phyloP scores from a whole-genome alignment of 148 eudicot genomes.

The Vaccinium corymbosum region DNA sequence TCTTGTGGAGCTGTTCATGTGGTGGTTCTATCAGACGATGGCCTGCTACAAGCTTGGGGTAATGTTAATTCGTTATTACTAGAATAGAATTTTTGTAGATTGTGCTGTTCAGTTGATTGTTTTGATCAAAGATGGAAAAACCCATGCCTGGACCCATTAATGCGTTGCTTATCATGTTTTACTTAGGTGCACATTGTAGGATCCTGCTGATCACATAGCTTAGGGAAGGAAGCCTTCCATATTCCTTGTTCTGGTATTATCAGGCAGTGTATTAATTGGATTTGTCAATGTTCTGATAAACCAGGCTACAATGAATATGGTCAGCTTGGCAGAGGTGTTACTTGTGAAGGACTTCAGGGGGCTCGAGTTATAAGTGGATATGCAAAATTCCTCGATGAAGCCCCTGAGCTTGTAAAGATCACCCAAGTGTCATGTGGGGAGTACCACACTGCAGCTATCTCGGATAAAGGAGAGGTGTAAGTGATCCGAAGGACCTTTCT shows the following conservation, averaged over 20 bases:
- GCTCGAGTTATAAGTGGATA: constrained; percentile 74
- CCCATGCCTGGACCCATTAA: background rate
- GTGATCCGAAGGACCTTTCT: constrained; percentile 45
- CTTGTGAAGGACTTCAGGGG: constrained; percentile 93
- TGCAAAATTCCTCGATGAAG: constrained; percentile 85
- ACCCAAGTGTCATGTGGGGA: constrained; percentile 89
- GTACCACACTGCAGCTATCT: constrained; percentile 94
- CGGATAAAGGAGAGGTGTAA: constrained; percentile 95
- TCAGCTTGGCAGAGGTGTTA: constrained; percentile 97
- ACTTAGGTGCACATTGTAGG: background rate
- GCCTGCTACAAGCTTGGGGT: constrained; percentile 99
- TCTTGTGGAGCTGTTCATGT: constrained; percentile 92
- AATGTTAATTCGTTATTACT: constrained; percentile 18
- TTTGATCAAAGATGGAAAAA: background rate
- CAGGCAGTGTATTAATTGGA: constrained; percentile 19
- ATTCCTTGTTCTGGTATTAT: background rate
- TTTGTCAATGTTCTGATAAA: constrained; percentile 33
- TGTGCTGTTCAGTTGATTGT: constrained; percentile 1
- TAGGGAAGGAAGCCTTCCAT: constrained; percentile 7
- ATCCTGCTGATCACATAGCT: background rate
- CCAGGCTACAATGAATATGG: constrained; percentile 97
- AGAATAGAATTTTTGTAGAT: background rate
- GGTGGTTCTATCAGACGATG: constrained; percentile 78
- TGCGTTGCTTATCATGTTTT: background rate
- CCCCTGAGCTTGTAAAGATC: constrained; percentile 91